These are phyloP conservation scores for Brasilioporus rufonigricans DNA, from an alignment of 768 basidiomycete genomes.

Conservation along the genomic window DNA sequence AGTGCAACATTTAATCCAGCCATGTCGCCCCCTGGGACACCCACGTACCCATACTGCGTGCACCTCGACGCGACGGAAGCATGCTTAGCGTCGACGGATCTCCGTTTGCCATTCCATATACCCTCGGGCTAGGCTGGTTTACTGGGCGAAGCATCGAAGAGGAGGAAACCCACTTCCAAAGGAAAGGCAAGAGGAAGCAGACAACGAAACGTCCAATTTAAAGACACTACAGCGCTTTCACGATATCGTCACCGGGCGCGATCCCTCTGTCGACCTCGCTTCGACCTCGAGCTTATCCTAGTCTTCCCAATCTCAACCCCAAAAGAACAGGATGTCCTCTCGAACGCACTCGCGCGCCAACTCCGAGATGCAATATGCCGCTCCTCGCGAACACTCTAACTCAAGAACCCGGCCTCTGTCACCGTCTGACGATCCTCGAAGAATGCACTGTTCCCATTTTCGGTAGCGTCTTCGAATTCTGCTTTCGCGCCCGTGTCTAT, in stretches of 20 bases:
- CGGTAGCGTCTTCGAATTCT: too few species aligned
- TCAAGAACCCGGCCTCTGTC: too few species aligned
- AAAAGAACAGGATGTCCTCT: conserved; percentile 16
- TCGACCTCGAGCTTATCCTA: conserved; percentile 26
- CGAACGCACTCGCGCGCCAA: too few species aligned
- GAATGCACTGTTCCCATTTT: too few species aligned
- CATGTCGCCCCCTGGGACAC: conserved; percentile 45
- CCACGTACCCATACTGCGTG: conserved; percentile 48
- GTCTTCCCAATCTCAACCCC: conserved; percentile 20
- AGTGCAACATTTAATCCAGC: conserved; percentile 70
- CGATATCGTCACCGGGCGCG: conserved; percentile 59
- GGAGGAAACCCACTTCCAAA: conserved; percentile 12
- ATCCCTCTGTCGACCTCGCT: conserved; percentile 46
- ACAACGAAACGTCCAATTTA: conserved; percentile 8
- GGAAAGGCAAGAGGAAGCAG: conserved; percentile 28
- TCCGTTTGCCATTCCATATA: conserved; percentile 78
- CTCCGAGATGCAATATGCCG: too few species aligned
- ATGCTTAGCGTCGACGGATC: conserved; percentile 83
- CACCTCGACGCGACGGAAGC: conserved; percentile 71
- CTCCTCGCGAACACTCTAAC: too few species aligned
- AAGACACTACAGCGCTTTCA: conserved; percentile 43
- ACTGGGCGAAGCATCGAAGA: conserved; percentile 34
- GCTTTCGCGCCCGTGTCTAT: too few species aligned
- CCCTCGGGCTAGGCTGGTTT: conserved; percentile 63
- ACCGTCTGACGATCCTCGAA: too few species aligned